Evolutionary conservation across 371 early-diverging fungal genomes (phyloP).

Genomic region (Rhizopus sp.): DNA sequence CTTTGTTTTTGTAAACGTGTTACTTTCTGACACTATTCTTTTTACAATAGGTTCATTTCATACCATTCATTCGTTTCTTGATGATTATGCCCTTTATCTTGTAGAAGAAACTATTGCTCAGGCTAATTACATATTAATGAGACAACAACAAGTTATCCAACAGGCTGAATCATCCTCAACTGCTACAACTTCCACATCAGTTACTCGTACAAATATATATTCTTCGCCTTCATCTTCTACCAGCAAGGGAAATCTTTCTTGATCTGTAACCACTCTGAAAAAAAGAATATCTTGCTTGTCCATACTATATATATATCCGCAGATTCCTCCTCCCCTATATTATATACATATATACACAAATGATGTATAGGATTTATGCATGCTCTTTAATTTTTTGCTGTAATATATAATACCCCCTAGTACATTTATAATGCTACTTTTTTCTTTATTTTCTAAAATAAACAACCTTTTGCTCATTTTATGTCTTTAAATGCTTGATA

Average conservation of each 20-base stretch:
- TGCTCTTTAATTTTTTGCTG: too few species aligned
- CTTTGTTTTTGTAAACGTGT: not conserved
- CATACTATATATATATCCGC: too few species aligned
- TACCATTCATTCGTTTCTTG: slow-evolving; percentile 48
- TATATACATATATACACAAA: too few species aligned
- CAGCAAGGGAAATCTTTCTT: not conserved
- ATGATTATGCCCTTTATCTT: slow-evolving; percentile 54
- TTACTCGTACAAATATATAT: slow-evolving; percentile 1
- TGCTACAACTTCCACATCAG: not conserved
- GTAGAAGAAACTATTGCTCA: slow-evolving; percentile 54
- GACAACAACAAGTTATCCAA: slow-evolving; percentile 4
- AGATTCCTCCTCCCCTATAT: too few species aligned
- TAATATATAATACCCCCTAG: too few species aligned
- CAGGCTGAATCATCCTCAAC: not conserved
- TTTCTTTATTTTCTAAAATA: too few species aligned
- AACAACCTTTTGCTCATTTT: too few species aligned
- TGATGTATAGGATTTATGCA: too few species aligned
- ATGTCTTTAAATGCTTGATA: too few species aligned
- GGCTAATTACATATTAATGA: slow-evolving; percentile 26
- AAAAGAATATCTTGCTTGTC: too few species aligned
- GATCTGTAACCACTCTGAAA: too few species aligned
- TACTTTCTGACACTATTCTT: not conserved
- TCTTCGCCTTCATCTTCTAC: slow-evolving; percentile 1
- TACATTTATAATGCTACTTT: too few species aligned
- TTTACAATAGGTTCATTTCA: slow-evolving; percentile 36